Conservation (phyloP, 805 yeast genomes). For the Jamesozyma piceae region DNA sequence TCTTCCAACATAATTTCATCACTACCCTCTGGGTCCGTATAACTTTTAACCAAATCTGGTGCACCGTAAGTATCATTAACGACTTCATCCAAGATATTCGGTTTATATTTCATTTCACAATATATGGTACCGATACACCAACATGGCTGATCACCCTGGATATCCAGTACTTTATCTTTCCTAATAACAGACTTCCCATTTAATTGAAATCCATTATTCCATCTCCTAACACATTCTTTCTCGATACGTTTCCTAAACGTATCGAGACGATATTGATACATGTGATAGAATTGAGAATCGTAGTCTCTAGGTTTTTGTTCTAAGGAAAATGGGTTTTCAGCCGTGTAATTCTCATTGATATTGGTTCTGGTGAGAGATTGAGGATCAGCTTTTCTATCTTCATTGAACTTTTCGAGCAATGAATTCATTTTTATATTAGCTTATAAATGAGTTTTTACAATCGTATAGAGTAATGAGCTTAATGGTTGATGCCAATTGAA, state of each 20-base stretch:
- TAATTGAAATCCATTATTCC: conserved; percentile 43
- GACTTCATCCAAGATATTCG: conserved; percentile 77
- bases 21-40: conserved; percentile 43
- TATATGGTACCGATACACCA: conserved; percentile 87
- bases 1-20: conserved; percentile 76
- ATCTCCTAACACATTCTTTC: conserved; percentile 39
- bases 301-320: conserved; percentile 35
- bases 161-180: conserved; percentile 36
- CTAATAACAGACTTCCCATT: conserved; percentile 31
- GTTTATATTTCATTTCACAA: conserved; percentile 74
- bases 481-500: too few relatives aligned
- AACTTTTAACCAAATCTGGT: conserved; percentile 36
- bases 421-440: conserved; percentile 13
- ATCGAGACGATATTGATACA: conserved; percentile 46
- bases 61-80: conserved; percentile 41
- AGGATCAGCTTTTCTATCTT: conserved; percentile 8
- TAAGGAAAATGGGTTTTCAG: conserved; percentile 18
- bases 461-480: too few relatives aligned
- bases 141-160: conserved; percentile 39
- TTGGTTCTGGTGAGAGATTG: conserved; percentile 9
- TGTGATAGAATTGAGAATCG: conserved; percentile 46
- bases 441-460: neutral
- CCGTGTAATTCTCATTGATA: conserved; percentile 10
- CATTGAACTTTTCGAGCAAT: conserved; percentile 10
- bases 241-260: conserved; percentile 39